A percentile compares a stretch with the other conserved stretches of the same genome.
Evolutionary conservation across 176 grass and related monocot genomes (phyloP).

Genomic region (Pontederia crassipes): DNA sequence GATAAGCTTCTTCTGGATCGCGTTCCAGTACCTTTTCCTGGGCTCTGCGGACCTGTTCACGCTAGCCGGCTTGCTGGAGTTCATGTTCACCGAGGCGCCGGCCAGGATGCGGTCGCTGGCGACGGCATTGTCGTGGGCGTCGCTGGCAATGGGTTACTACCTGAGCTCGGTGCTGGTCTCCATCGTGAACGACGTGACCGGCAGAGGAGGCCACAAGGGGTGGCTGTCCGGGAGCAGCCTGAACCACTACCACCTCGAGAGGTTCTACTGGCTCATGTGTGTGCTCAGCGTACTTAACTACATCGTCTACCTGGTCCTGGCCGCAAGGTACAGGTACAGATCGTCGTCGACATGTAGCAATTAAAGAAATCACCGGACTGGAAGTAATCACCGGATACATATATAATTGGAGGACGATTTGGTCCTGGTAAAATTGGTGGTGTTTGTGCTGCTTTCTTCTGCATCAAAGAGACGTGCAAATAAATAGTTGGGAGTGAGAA

Average conservation of each 20-base stretch:
- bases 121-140: constrained; percentile 41
- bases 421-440: too few species aligned
- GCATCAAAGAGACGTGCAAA: too few species aligned
- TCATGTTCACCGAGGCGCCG: constrained; percentile 67
- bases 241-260: constrained; percentile 34
- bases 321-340: constrained; percentile 40
- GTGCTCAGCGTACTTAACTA: constrained; percentile 29
- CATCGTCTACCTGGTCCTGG: constrained; percentile 28
- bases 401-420: too few species aligned
- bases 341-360: too few species aligned
- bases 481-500: too few species aligned
- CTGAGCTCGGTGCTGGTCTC: constrained; percentile 41
- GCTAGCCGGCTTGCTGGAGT: constrained; percentile 62
- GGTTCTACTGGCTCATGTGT: constrained; percentile 64
- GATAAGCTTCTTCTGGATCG: constrained; percentile 60
- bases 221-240: constrained; percentile 41
- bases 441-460: too few species aligned
- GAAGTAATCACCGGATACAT: too few species aligned
- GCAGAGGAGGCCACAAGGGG: constrained; percentile 2
- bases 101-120: constrained; percentile 57
- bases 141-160: constrained; percentile 46
- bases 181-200: constrained; percentile 34
- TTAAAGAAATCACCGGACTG: too few species aligned
- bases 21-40: constrained; percentile 53
- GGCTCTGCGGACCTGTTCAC: constrained; percentile 55